phyloP scores from a whole-genome alignment of 1,284 basidiomycete genomes.

The Marasmius sp. region DNA sequence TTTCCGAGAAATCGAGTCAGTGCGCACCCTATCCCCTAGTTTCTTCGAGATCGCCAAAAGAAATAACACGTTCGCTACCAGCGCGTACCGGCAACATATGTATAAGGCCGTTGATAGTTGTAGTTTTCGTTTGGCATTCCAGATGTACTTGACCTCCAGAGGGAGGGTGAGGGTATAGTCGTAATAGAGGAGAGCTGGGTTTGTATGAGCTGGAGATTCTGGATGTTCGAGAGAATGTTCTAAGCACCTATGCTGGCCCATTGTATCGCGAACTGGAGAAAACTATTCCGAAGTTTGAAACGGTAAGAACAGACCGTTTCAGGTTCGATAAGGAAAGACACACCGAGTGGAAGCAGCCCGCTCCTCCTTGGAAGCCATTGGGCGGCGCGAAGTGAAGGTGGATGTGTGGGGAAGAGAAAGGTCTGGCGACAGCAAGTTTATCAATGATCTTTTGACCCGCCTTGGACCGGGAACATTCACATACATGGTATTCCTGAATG shows the following conservation, averaged over 20 bases:
- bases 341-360: constrained; percentile 7
- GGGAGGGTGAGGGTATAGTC: constrained; percentile 35
- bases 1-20: background rate
- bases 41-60: constrained; percentile 25
- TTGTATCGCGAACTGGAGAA: constrained; percentile 28
- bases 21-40: constrained; percentile 19
- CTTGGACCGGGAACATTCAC: no score
- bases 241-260: constrained; percentile 29
- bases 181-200: constrained; percentile 28
- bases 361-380: background rate
- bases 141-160: constrained; percentile 34
- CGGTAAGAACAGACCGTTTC: background rate
- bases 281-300: constrained; percentile 13
- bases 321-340: background rate
- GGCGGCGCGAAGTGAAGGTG: no score
- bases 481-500: no score
- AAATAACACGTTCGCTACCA: constrained; percentile 35
- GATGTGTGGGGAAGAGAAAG: no score
- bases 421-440: no score
- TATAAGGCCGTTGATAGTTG: constrained; percentile 33
- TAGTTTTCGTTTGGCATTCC: constrained; percentile 25
- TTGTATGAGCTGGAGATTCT: background rate
- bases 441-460: no score
- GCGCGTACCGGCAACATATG: constrained; percentile 35
- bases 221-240: background rate